Base-by-base conservation (phyloP, 2,329 filamentous ascomycete genomes). In the Chaetomiaceae sp. region DNA sequence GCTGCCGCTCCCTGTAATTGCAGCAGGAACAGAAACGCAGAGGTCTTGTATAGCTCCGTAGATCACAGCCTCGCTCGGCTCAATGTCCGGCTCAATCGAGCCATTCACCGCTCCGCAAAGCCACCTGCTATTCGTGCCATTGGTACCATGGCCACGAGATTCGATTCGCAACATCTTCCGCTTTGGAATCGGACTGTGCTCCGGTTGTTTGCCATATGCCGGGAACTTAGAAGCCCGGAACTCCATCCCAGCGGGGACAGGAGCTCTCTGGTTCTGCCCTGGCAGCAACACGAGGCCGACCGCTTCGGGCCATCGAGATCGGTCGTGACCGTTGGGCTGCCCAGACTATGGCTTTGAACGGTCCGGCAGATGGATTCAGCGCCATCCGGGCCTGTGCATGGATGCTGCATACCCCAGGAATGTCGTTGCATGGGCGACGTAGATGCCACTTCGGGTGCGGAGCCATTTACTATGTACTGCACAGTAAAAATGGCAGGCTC, bases 11-110 rank as follows among this genome's bases (percentile, higher is more conserved):
- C 37, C 37, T 21, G 37, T 21, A 20, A 13, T 40, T 21, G 21
- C 37, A 40, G 25, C 37, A 23, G 37, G 37, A 40, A n/a, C n/a
- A n/a, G n/a, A n/a, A 40, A 21, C 11, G 5, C 36, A 21, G 21
- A 20, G 21, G 20, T 38, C 11, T 11, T 38, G 18, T 38, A 20
- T 20, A 14, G 4, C 14, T 9, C 8, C 18, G 4, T 13, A 42
- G 13, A 30, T 44, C 42, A 27, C 14, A n/a, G n/a, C 42, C 20
- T 30, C 18, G 23, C 45, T 34, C 37, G 29, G 37, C 37, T 37
- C 29, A 49, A 49, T 49, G 42, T 49, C 47, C 47, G 47, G 47
- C 30, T 42, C 37, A 49, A 49, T 42, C 37, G 29, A 29, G n/a
- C 36, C 30, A 40, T n/a, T 13, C 40, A 13, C 10, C 25, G 40